A percentile compares a stretch with the other conserved stretches of the same genome.
Conservation (phyloP, 345 rosid species). For the Angophora floribunda region DNA sequence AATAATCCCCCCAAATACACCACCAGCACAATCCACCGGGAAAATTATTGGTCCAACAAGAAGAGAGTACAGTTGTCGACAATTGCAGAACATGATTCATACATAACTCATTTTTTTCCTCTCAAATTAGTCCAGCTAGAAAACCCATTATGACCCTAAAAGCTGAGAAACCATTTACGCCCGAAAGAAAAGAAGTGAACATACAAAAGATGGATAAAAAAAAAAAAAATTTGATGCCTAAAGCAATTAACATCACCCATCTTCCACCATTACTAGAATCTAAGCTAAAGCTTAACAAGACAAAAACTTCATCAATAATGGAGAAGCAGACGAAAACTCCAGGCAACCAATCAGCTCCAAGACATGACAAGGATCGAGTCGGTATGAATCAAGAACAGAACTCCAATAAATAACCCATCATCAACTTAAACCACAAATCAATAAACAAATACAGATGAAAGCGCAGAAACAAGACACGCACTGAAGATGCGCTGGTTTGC, state of each 20-base stretch:
- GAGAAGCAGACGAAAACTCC: neutral
- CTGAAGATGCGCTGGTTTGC: slow-evolving; percentile 58
- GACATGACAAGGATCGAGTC: neutral
- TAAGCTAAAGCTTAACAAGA: neutral
- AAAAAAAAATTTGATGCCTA: neutral
- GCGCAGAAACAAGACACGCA: slow-evolving; percentile 3
- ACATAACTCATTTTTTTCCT: neutral
- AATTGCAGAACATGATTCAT: neutral
- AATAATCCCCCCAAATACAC: neutral
- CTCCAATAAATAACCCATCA: neutral
- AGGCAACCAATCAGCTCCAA: neutral
- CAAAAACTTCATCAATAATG: neutral
- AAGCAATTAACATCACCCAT: neutral
- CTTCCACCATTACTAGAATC: neutral
- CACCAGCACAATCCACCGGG: neutral
- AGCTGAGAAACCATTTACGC: neutral
- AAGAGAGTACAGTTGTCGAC: neutral
- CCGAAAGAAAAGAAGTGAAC: neutral
- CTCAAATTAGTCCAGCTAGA: neutral
- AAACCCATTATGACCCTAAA: neutral
- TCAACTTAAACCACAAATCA: neutral
- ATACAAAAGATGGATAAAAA: neutral
- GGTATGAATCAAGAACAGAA: neutral
- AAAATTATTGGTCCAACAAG: neutral
- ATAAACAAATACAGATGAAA: neutral